A percentile compares a stretch with the other conserved stretches of the same genome.
Conservation (phyloP, 805 yeast genomes). For the Candida dajiaensis region DNA sequence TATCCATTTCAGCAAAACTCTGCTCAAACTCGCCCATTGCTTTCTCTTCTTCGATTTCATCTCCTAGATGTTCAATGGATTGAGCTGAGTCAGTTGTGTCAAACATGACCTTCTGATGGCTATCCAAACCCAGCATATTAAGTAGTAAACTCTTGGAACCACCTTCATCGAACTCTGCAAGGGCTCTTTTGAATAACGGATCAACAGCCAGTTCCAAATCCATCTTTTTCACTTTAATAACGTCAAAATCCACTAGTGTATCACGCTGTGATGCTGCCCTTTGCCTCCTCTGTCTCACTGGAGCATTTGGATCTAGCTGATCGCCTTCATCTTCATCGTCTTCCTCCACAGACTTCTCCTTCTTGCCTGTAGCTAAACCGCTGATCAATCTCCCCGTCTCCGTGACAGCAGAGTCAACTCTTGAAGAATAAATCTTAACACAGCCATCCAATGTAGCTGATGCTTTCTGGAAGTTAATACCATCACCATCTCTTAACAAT, state of each 20-base stretch:
- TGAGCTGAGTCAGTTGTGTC: conserved; percentile 42
- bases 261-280: conserved; percentile 30
- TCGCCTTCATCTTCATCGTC: conserved; percentile 18
- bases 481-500: conserved; percentile 63
- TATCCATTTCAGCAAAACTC: conserved; percentile 18
- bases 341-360: conserved; percentile 19
- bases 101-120: conserved; percentile 51
- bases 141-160: conserved; percentile 67
- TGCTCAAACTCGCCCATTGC: conserved; percentile 9
- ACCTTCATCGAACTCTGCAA: conserved; percentile 78
- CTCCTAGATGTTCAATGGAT: conserved; percentile 6
- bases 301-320: conserved; percentile 10
- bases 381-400: conserved; percentile 82
- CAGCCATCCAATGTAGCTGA: conserved; percentile 92
- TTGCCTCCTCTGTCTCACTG: conserved; percentile 6
- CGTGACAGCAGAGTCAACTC: conserved; percentile 87
- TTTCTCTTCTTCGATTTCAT: conserved; percentile 8
- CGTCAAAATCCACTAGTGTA: conserved; percentile 46
- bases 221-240: conserved; percentile 45
- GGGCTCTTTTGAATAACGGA: conserved; percentile 68
- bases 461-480: conserved; percentile 85
- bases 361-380: conserved; percentile 53
- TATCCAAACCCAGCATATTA: conserved; percentile 53
- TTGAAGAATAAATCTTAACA: conserved; percentile 83
- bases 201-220: conserved; percentile 65